These are phyloP conservation scores for Pleurotus eryngii DNA, from an alignment of 768 basidiomycete genomes.

Conservation along the genomic window DNA sequence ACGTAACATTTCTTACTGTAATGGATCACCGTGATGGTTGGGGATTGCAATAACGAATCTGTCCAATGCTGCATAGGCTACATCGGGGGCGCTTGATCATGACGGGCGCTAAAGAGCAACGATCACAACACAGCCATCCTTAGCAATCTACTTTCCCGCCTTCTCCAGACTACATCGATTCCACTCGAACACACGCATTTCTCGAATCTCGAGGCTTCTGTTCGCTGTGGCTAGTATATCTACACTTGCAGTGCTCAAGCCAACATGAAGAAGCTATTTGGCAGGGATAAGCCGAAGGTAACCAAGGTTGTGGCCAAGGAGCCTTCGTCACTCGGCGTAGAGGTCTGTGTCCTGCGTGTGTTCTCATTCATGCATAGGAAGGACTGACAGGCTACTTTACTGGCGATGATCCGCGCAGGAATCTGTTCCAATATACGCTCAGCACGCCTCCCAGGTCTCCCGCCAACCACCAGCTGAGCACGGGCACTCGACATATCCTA, in stretches of 20 bases:
- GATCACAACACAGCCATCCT: slow-evolving; percentile 2
- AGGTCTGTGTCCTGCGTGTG: slow-evolving; percentile 2
- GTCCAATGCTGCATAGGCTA: too few relatives aligned
- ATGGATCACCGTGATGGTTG: too few relatives aligned
- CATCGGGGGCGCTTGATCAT: too few relatives aligned
- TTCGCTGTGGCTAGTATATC: background rate
- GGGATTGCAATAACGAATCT: background rate
- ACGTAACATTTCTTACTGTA: slow-evolving; percentile 5
- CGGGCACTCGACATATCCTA: background rate
- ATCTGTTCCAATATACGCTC: slow-evolving; percentile 1
- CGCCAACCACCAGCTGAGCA: slow-evolving; percentile 1
- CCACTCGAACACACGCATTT: background rate
- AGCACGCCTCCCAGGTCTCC: background rate
- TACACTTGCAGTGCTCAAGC: background rate
- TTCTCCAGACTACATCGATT: slow-evolving; percentile 1
- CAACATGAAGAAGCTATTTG: slow-evolving; percentile 11
- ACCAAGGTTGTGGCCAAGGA: slow-evolving; percentile 10
- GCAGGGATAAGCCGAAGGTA: slow-evolving; percentile 10
- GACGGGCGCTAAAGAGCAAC: background rate
- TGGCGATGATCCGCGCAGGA: background rate
- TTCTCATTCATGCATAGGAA: background rate
- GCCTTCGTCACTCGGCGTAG: slow-evolving; percentile 1
- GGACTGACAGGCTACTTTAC: background rate
- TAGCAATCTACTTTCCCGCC: slow-evolving; percentile 5
- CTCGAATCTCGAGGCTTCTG: background rate